A percentile compares a stretch with the other conserved stretches of the same genome.
These are phyloP conservation scores for Samsoniella hepiali DNA, from an alignment of 2,329 filamentous ascomycete genomes.

Conservation along the genomic window DNA sequence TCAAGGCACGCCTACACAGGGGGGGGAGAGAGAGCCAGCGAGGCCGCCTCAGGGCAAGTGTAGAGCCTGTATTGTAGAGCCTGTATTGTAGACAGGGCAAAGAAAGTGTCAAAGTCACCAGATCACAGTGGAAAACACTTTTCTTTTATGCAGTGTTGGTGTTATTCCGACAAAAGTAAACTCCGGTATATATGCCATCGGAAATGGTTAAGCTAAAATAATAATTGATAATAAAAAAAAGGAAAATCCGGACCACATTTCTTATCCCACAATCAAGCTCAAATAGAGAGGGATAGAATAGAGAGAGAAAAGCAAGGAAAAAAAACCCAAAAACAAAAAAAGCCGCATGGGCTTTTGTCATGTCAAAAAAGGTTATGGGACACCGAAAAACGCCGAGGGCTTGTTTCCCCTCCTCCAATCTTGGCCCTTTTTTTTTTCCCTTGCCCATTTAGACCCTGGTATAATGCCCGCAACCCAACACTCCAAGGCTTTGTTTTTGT, in stretches of 20 bases:
- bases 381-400: constrained; percentile 5
- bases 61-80: too few species aligned
- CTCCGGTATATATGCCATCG: constrained; percentile 7
- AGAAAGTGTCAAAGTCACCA: too few species aligned
- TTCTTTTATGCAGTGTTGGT: too few species aligned
- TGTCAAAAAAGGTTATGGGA: background rate
- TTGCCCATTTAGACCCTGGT: background rate
- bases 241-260: background rate
- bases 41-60: too few species aligned
- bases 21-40: too few species aligned
- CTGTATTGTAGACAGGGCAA: too few species aligned
- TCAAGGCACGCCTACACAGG: too few species aligned
- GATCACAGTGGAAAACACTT: too few species aligned
- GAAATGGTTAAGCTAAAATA: constrained; percentile 2
- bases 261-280: background rate
- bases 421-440: background rate
- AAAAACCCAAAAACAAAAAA: background rate
- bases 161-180: background rate
- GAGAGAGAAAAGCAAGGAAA: too few species aligned
- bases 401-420: constrained; percentile 5
- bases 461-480: background rate
- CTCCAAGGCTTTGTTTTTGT: background rate
- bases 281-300: too few species aligned
- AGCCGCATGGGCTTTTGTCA: too few species aligned
- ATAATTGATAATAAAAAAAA: too few species aligned